phyloP scores from a whole-genome alignment of 257 asterid species.

The Parsonsia alboflavescens region DNA sequence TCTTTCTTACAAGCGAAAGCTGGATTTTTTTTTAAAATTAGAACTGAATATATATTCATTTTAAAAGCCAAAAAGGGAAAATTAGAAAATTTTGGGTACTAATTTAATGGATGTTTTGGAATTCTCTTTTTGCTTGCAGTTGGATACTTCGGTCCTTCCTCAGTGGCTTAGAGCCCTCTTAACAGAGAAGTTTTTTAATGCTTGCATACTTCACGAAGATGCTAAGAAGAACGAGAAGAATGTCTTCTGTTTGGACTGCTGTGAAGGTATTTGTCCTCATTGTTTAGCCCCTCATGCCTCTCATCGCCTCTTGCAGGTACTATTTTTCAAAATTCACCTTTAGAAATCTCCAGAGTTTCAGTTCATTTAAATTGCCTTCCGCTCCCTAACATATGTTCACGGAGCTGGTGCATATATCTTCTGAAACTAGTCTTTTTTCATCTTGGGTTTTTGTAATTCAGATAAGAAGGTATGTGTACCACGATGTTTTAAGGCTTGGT shows the following conservation, averaged over 20 bases:
- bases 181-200: slow-evolving; percentile 61
- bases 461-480: slow-evolving; percentile 56
- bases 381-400: not conserved
- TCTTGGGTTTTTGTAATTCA: slow-evolving; percentile 14
- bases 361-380: not conserved
- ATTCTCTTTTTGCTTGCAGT: slow-evolving; percentile 26
- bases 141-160: slow-evolving; percentile 42
- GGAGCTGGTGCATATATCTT: not conserved
- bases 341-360: not conserved
- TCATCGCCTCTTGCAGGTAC: slow-evolving; percentile 76
- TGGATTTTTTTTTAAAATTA: not conserved
- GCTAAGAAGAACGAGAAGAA: slow-evolving; percentile 68
- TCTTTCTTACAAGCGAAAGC: not conserved
- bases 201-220: slow-evolving; percentile 62
- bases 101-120: not conserved
- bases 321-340: not conserved
- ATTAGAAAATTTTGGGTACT: not conserved
- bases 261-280: slow-evolving; percentile 60
- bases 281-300: slow-evolving; percentile 47
- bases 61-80: not conserved
- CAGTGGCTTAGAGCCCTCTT: slow-evolving; percentile 53
- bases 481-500: slow-evolving; percentile 55
- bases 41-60: not conserved
- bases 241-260: slow-evolving; percentile 67
- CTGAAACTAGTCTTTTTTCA: not conserved